Base-by-base conservation (phyloP, 176 grass and related monocot species). In the Microstegium vimineum region DNA sequence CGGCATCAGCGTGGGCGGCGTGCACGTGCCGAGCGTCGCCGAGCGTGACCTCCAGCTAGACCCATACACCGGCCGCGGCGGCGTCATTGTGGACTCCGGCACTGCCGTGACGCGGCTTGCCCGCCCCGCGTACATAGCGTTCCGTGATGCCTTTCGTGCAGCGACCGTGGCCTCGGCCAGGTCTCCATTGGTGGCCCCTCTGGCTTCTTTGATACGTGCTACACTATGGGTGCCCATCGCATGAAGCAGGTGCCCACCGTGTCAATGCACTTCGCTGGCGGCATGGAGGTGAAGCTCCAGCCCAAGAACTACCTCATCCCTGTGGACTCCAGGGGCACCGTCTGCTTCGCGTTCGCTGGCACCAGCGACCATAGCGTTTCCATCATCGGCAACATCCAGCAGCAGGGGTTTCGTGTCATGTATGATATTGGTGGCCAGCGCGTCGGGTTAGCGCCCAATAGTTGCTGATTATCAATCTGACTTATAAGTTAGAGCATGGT, bases 301-400 rank as follows among this genome's bases (percentile, higher is more conserved):
- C 92, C 94, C 5, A 92, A 97, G 92, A 97, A 97, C 82, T 97
- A 97, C 87, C 92, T 97, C 20, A 94, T 97, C 81, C 94, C 94
- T 11, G 94, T 94, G 41, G 90, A 97, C 84, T 85, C 90, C 10
- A 89, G n/a, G 76, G 92, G 92, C 10, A 97, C 94, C n/a, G n/a
- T n/a, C n/a, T n/a, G n/a, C n/a, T n/a, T n/a, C n/a, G n/a, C n/a
- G n/a, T n/a, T n/a, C n/a, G n/a, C n/a, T n/a, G n/a, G n/a, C n/a
- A n/a, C n/a, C n/a, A n/a, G n/a, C n/a, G n/a, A n/a, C n/a, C n/a
- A n/a, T n/a, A n/a, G n/a, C n/a, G n/a, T n/a, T n/a, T n/a, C n/a
- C n/a, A n/a, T n/a, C n/a, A n/a, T n/a, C n/a, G n/a, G n/a, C n/a
- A n/a, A n/a, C n/a, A n/a, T n/a, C n/a, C n/a, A n/a, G n/a, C n/a